A percentile compares a stretch with the other conserved stretches of the same genome.
Evolutionary conservation across 345 rosid genomes (phyloP).

Genomic region (Durio zibethinus): DNA sequence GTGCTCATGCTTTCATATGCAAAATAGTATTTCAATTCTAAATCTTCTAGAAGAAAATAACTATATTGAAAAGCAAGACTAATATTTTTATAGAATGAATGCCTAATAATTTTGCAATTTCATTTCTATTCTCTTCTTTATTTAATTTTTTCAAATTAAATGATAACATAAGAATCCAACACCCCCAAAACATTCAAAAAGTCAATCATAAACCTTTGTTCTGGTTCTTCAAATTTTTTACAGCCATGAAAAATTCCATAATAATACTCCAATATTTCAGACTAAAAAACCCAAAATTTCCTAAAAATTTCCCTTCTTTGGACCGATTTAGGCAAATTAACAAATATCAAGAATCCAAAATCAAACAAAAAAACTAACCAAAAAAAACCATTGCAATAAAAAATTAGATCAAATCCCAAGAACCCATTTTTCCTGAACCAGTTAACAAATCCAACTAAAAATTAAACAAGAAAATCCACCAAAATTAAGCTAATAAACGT

Average conservation of each 20-base stretch:
- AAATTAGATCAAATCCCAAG: constrained; percentile 3
- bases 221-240: constrained; percentile 13
- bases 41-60: constrained; percentile 3
- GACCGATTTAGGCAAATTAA: background rate
- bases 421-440: constrained; percentile 2
- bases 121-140: background rate
- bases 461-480: background rate
- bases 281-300: background rate
- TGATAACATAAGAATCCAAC: background rate
- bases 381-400: background rate
- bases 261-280: constrained; percentile 6
- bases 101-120: background rate
- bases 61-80: background rate
- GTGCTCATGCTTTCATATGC: background rate
- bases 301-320: background rate
- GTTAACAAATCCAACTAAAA: background rate
- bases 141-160: background rate
- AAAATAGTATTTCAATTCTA: background rate
- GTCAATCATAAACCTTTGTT: constrained; percentile 11
- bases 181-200: background rate
- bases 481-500: constrained; percentile 1
- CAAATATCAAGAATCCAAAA: constrained; percentile 6
- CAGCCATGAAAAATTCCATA: constrained; percentile 1
- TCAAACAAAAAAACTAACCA: background rate
- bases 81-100: background rate